Conservation (phyloP, 2,329 filamentous ascomycete species). For the Colletotrichum sublineola region DNA sequence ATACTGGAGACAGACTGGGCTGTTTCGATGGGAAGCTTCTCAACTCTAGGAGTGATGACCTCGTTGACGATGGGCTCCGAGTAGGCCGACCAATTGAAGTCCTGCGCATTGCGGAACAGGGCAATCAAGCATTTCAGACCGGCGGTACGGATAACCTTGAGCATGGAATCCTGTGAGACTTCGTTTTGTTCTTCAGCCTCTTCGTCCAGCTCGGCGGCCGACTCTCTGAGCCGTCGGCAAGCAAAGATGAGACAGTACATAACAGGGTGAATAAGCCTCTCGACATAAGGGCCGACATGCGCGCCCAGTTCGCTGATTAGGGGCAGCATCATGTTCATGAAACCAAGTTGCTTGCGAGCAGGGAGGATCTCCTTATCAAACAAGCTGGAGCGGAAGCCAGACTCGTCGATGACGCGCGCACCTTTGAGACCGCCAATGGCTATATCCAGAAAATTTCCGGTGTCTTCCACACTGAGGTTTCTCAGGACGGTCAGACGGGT, state of each 20-base stretch:
- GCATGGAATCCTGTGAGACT: conserved; percentile 66
- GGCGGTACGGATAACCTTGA: conserved; percentile 75
- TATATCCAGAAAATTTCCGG: conserved; percentile 86
- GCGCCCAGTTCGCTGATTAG: conserved; percentile 87
- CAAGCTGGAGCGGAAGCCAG: conserved; percentile 62
- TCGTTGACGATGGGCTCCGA: conserved; percentile 79
- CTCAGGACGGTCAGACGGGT: conserved; percentile 86
- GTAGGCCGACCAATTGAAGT: conserved; percentile 80
- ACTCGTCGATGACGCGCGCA: conserved; percentile 68
- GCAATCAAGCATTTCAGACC: conserved; percentile 87
- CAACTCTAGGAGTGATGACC: conserved; percentile 81
- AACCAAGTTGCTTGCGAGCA: conserved; percentile 86
- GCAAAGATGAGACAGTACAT: conserved; percentile 84
- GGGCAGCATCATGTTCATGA: conserved; percentile 91
- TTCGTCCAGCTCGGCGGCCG: conserved; percentile 51
- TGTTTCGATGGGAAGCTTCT: conserved; percentile 85
- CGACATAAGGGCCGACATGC: conserved; percentile 76
- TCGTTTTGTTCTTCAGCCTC: conserved; percentile 59
- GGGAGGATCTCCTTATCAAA: conserved; percentile 73
- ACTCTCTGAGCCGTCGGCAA: conserved; percentile 69
- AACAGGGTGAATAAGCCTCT: conserved; percentile 79
- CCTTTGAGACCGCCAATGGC: conserved; percentile 78
- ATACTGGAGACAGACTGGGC: conserved; percentile 89
- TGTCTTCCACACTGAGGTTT: conserved; percentile 79
- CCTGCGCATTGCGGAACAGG: conserved; percentile 80